Evolutionary conservation across 1,139 yeast genomes (phyloP), one percentile per base, ranked within the genome.

Genomic region (Diutina sp.): DNA sequence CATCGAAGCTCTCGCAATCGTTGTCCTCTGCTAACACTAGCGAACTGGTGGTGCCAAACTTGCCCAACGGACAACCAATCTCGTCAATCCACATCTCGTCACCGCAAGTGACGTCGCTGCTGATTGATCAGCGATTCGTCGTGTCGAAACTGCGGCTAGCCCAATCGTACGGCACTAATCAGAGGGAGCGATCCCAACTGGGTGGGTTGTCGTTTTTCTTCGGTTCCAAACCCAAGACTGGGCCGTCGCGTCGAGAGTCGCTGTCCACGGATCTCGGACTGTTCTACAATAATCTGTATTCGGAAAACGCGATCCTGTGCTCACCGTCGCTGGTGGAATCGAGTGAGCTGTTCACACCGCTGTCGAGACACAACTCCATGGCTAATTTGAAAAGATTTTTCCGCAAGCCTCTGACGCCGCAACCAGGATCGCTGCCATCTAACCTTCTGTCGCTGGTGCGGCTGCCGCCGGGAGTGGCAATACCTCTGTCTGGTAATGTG

Each of bases 61-160:
- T 69, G 62, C 82, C 72, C 62, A 81, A 65, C 66, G 85, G 78
- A 66, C 88, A 67, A 69, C 79, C 73, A 61, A 83, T 83, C 54
- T 72, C 78, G 58, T 78, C 85, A 16, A 84, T 83, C 59, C 83
- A 83, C 61, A 82, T 86, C 58, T 84, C 82, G 57, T 84, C 90
- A 0, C 93, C 93, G 2, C 82, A 79, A 58, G 87, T 85, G 7
- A 65, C 65, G 57, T 69, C 77, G 6, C 65, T 77, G 16, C 73
- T 82, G 41, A 84, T 86, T 30, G 93, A 86, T 63, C 84, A 89
- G 14, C 73, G 93, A 56, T 86, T 86, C 65, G 83, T 86, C 54
- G 79, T 86, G 50, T 84, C 90, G 4, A 85, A 85, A 63, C 91
- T 84, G 62, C 78, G 87, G 61, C 80, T 85, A 32, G 86, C 84